These are phyloP conservation scores for Balamuthia mandrillaris DNA, from an alignment of 208 protist genomes.

Conservation along the genomic window DNA sequence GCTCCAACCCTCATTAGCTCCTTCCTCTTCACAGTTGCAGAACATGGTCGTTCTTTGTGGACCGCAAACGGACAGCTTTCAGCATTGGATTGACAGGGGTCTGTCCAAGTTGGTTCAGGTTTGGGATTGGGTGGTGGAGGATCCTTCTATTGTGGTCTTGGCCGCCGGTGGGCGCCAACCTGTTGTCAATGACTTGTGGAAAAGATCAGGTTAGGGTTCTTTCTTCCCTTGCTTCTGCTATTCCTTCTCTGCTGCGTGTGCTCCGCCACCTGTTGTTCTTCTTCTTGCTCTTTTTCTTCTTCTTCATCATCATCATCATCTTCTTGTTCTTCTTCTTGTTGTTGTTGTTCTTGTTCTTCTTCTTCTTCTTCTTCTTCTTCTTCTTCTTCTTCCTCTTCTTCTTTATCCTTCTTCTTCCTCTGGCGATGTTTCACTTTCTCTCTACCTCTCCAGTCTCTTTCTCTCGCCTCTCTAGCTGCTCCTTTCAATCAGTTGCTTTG, in stretches of 20 bases:
- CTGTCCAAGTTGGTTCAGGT: slow-evolving; percentile 9
- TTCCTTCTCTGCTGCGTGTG: neutral
- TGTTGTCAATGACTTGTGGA: no score
- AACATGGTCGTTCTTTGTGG: no score
- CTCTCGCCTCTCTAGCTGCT: no score
- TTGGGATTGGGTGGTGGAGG: no score
- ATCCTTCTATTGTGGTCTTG: no score
- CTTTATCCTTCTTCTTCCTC: no score
- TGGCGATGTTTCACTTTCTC: neutral
- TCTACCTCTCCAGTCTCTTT: neutral
- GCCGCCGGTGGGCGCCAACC: no score
- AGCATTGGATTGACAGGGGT: slow-evolving; percentile 9
- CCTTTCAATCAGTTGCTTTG: no score
- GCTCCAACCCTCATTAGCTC: no score
- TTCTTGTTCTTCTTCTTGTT: neutral
- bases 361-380: neutral
- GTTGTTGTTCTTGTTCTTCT: neutral
- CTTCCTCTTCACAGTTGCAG: no score
- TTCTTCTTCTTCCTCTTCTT: neutral
- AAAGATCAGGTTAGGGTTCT: no score
- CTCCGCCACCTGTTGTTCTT: neutral
- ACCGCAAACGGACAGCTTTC: neutral
- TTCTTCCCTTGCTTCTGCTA: neutral
- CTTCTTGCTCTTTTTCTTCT: neutral
- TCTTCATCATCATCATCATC: neutral